These are phyloP conservation scores for Globisporangium viniferum DNA, from an alignment of 352 stramenopile species.

Conservation along the genomic window DNA sequence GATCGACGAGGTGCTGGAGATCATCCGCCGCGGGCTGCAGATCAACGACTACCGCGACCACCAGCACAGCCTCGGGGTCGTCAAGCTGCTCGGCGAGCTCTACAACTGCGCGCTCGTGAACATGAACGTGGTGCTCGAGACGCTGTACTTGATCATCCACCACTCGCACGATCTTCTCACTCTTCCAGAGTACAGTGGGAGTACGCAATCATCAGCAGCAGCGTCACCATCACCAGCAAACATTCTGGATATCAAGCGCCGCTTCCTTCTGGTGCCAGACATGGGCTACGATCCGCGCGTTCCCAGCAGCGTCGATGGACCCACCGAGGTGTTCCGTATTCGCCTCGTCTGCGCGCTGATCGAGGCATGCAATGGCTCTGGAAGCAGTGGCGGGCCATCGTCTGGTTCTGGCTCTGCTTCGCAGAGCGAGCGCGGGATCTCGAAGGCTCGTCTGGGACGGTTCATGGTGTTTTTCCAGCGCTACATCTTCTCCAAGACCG, in stretches of 20 bases:
- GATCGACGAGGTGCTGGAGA: constrained; percentile 93
- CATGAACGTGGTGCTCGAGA: constrained; percentile 91
- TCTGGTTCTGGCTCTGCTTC: constrained; percentile 15
- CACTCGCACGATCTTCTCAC: constrained; percentile 92
- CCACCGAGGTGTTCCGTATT: constrained; percentile 91
- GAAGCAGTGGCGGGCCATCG: neutral
- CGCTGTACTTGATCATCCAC: constrained; percentile 94
- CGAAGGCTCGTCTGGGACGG: constrained; percentile 76
- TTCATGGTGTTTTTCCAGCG: constrained; percentile 94
- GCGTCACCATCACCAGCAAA: constrained; percentile 16
- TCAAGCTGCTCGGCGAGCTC: constrained; percentile 93
- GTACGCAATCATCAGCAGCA: constrained; percentile 8
- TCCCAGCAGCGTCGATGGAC: constrained; percentile 85
- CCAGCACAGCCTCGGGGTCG: constrained; percentile 91
- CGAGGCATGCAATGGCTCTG: constrained; percentile 60
- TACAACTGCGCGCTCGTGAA: constrained; percentile 91
- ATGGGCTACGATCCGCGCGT: constrained; percentile 88
- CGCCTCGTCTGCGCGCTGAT: constrained; percentile 93
- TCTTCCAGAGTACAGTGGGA: constrained; percentile 51
- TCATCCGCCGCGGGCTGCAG: constrained; percentile 89
- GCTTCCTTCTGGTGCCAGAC: constrained; percentile 66
- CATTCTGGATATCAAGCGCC: constrained; percentile 58
- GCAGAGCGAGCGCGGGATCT: constrained; percentile 80
- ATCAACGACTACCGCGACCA: constrained; percentile 90
- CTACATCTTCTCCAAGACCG: constrained; percentile 95